These are phyloP conservation scores for Colletotrichum brevisporum DNA, from an alignment of 2,329 filamentous ascomycete genomes.

Conservation along the genomic window DNA sequence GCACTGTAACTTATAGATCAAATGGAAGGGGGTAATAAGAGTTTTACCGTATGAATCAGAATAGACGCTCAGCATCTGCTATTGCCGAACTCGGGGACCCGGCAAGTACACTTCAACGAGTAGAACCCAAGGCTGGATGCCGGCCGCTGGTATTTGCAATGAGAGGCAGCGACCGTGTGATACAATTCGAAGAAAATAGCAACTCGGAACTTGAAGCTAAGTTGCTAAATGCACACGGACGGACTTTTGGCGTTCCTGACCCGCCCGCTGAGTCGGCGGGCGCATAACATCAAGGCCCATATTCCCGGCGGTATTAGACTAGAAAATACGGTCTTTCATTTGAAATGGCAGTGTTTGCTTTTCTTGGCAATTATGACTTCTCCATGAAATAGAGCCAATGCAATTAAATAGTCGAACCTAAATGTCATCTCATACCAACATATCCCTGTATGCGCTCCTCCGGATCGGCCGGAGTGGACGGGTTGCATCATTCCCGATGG, in stretches of 20 bases:
- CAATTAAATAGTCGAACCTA: conserved; percentile 19
- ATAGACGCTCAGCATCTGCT: too few species aligned
- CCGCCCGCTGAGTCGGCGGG: neutral
- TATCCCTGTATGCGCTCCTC: conserved; percentile 18
- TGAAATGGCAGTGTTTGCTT: conserved; percentile 3
- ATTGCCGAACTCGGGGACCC: too few species aligned
- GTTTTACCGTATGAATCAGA: too few species aligned
- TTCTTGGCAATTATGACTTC: conserved; percentile 4
- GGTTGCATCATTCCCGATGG: neutral
- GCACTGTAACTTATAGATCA: too few species aligned
- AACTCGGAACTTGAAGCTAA: too few species aligned
- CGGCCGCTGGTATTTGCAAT: too few species aligned
- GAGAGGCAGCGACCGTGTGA: too few species aligned
- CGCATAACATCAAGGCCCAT: conserved; percentile 1
- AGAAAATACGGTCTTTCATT: neutral
- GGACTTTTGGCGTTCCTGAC: neutral
- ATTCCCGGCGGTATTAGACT: neutral
- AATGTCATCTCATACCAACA: neutral
- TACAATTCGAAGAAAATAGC: too few species aligned
- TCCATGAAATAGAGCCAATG: conserved; percentile 1
- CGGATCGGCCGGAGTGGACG: conserved; percentile 3
- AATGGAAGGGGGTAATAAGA: too few species aligned
- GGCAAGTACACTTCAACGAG: too few species aligned
- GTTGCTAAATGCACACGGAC: neutral
- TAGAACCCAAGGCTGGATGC: too few species aligned